Conservation (phyloP, 129 eudicot species). For the Centrapalus pauciflorus region DNA sequence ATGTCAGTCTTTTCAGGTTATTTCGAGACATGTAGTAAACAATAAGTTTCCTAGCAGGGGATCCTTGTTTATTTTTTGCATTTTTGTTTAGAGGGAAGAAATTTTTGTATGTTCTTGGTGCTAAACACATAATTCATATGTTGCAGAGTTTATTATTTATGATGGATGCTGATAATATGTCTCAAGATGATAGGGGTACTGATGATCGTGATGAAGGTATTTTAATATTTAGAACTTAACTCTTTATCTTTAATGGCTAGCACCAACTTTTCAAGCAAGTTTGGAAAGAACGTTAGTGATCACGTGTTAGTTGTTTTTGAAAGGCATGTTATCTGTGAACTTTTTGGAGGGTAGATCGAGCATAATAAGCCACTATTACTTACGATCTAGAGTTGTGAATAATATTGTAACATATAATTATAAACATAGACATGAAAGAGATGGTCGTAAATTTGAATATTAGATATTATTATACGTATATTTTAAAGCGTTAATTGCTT, state of each 20-base stretch:
- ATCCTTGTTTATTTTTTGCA: neutral
- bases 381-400: neutral
- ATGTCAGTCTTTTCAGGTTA: neutral
- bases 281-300: neutral
- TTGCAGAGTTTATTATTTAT: constrained; percentile 11
- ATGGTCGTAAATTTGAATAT: neutral
- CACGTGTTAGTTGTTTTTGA: neutral
- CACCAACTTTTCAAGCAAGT: neutral
- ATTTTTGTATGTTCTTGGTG: neutral
- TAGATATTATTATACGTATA: neutral
- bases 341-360: constrained; percentile 1
- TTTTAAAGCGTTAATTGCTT: neutral
- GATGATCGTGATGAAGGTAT: constrained; percentile 50
- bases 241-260: neutral
- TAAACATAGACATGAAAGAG: neutral
- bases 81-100: neutral
- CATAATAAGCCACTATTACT: neutral
- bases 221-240: neutral
- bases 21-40: neutral
- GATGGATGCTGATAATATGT: constrained; percentile 38
- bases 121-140: constrained; percentile 10
- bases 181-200: constrained; percentile 35
- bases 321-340: neutral
- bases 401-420: neutral
- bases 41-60: neutral